Percentiles rank a stretch among this genome's conserved stretches.
Evolutionary conservation across 1,139 yeast genomes (phyloP).

Genomic region (Meyerozyma athensensis): DNA sequence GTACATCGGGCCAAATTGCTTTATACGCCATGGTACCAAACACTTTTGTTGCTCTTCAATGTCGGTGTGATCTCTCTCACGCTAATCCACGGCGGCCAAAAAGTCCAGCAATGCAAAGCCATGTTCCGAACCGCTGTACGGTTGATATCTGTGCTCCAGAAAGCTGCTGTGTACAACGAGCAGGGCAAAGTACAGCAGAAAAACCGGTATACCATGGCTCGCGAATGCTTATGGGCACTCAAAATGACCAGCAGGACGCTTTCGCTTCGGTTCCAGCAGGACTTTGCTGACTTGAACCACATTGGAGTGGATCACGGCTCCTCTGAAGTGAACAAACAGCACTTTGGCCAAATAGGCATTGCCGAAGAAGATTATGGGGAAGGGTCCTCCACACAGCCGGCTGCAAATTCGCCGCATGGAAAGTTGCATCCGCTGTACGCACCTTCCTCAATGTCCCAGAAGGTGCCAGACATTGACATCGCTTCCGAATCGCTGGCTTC

Average conservation of each 20-base stretch:
- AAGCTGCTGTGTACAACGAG: slow-evolving; percentile 29
- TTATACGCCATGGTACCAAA: slow-evolving; percentile 53
- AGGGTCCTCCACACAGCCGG: neutral
- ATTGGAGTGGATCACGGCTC: slow-evolving; percentile 58
- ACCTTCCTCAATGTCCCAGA: neutral
- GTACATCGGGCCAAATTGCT: slow-evolving; percentile 31
- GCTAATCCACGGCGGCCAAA: slow-evolving; percentile 41
- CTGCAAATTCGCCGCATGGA: neutral
- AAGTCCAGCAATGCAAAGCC: slow-evolving; percentile 20
- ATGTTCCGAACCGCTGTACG: slow-evolving; percentile 24
- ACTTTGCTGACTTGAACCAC: slow-evolving; percentile 28
- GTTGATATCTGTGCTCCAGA: slow-evolving; percentile 23
- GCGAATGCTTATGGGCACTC: slow-evolving; percentile 62
- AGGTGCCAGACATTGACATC: slow-evolving; percentile 2
- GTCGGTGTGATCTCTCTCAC: slow-evolving; percentile 44
- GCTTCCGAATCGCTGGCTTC: slow-evolving; percentile 11
- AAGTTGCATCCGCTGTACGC: neutral
- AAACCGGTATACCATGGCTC: slow-evolving; percentile 53
- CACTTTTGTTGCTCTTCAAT: slow-evolving; percentile 42
- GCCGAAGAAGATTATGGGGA: slow-evolving; percentile 5
- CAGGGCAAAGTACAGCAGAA: slow-evolving; percentile 31
- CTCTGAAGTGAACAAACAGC: slow-evolving; percentile 46
- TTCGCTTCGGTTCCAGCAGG: slow-evolving; percentile 41
- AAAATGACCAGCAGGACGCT: slow-evolving; percentile 53
- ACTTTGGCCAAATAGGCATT: slow-evolving; percentile 44